Percentiles rank a stretch among this genome's conserved stretches.
Conservation (phyloP, 306 rosid species). For the Prinsepia uniflora region DNA sequence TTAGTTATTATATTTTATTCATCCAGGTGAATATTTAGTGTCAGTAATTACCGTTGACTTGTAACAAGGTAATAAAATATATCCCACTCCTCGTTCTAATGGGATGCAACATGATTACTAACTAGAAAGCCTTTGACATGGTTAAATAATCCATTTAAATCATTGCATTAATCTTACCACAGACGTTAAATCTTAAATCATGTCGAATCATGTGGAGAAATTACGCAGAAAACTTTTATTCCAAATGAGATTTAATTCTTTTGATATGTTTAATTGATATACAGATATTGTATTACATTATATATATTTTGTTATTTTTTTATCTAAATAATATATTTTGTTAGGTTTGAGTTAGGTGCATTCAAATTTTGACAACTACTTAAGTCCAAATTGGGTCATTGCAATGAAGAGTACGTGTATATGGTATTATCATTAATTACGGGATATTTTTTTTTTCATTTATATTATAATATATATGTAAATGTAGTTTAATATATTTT, state of each 20-base stretch:
- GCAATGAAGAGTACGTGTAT: too few relatives aligned
- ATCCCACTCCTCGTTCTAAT: conserved; percentile 4
- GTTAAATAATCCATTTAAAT: not conserved
- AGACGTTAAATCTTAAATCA: not conserved
- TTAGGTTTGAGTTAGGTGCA: not conserved
- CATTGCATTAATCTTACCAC: not conserved
- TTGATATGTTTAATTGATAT: not conserved
- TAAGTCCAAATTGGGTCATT: not conserved
- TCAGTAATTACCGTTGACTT: conserved; percentile 6
- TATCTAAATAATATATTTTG: not conserved
- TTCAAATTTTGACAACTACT: not conserved
- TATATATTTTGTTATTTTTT: not conserved
- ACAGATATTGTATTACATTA: not conserved
- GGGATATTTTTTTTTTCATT: too few relatives aligned
- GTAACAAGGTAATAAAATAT: not conserved
- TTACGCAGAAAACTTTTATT: not conserved
- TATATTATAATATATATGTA: too few relatives aligned
- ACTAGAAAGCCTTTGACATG: conserved; percentile 6
- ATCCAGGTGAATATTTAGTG: not conserved
- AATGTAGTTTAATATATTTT: too few relatives aligned
- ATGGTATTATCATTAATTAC: too few relatives aligned
- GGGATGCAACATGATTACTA: conserved; percentile 6
- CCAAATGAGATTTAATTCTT: not conserved
- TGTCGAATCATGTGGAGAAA: conserved; percentile 3
- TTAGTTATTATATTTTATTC: too few relatives aligned